These are phyloP conservation scores for Penicillium thymicola DNA, from an alignment of 2,329 filamentous ascomycete species.

Conservation along the genomic window DNA sequence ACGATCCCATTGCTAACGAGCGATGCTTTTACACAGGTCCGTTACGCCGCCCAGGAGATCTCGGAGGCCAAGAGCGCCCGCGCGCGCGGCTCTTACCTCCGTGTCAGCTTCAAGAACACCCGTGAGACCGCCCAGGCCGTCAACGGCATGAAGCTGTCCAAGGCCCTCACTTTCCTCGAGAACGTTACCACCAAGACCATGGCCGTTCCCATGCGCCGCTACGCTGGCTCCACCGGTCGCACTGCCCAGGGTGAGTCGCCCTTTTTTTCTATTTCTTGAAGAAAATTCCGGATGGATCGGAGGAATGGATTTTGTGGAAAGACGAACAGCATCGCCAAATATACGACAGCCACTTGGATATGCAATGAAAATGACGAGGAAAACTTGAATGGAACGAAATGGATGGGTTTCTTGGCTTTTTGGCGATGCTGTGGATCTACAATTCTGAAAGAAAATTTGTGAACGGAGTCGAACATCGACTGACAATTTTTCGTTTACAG, in stretches of 20 bases:
- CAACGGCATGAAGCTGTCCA: conserved; percentile 97
- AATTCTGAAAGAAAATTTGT: conserved; percentile 4
- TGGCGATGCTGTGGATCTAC: conserved; percentile 9
- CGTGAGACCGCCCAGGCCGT: conserved; percentile 99
- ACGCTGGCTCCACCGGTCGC: conserved; percentile 91
- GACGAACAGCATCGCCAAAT: conserved; percentile 2
- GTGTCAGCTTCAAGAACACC: conserved; percentile 99
- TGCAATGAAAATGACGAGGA: neutral
- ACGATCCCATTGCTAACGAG: conserved; percentile 30
- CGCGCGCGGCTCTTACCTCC: conserved; percentile 97
- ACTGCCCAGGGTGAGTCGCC: conserved; percentile 87
- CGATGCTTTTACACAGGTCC: conserved; percentile 61
- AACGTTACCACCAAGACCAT: conserved; percentile 97
- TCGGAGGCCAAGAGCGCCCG: conserved; percentile 89
- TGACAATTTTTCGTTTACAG: conserved; percentile 49
- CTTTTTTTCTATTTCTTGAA: neutral
- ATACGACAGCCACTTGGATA: conserved; percentile 7
- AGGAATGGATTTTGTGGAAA: conserved; percentile 7
- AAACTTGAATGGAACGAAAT: neutral
- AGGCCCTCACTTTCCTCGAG: conserved; percentile 94
- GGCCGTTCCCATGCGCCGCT: conserved; percentile 97
- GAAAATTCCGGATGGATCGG: conserved; percentile 16
- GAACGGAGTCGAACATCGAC: conserved; percentile 8
- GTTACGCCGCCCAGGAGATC: conserved; percentile 92
- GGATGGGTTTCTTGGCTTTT: neutral